Evolutionary conservation across 257 asterid species (phyloP).

Genomic region (Fraxinus pennsylvanica): DNA sequence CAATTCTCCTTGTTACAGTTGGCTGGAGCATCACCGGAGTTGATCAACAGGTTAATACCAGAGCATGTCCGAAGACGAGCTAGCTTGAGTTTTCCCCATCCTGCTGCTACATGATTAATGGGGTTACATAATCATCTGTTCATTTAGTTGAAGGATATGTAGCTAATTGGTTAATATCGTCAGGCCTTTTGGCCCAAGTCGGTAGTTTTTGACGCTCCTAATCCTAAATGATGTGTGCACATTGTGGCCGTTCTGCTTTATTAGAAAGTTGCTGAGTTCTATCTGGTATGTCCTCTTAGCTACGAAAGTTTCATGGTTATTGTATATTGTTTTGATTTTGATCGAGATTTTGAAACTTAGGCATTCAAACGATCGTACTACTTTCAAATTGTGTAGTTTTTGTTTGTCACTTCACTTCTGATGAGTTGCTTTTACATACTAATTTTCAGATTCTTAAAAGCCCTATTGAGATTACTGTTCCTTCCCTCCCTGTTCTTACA

Average conservation of each 20-base stretch:
- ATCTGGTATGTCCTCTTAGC: constrained; percentile 38
- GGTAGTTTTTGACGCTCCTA: constrained; percentile 33
- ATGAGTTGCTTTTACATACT: neutral
- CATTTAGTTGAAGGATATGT: constrained; percentile 25
- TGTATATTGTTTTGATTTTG: constrained; percentile 79
- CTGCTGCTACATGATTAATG: constrained; percentile 24
- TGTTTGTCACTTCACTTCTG: neutral
- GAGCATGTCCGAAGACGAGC: constrained; percentile 45
- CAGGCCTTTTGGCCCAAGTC: constrained; percentile 31
- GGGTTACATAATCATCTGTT: neutral
- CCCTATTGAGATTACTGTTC: neutral
- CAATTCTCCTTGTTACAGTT: constrained; percentile 46
- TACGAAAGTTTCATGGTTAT: constrained; percentile 32
- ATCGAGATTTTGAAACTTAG: constrained; percentile 31
- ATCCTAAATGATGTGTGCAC: constrained; percentile 37
- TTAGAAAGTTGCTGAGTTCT: constrained; percentile 34
- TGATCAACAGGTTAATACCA: constrained; percentile 37
- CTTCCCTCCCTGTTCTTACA: neutral
- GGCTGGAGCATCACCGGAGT: constrained; percentile 49
- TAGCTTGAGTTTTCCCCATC: constrained; percentile 28
- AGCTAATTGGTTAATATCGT: constrained; percentile 22
- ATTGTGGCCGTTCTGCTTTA: constrained; percentile 37
- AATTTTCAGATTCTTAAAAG: neutral
- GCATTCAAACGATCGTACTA: constrained; percentile 21
- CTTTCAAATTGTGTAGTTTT: constrained; percentile 17